These are phyloP conservation scores for Calonectria montana DNA, from an alignment of 2,329 filamentous ascomycete genomes.

Conservation along the genomic window DNA sequence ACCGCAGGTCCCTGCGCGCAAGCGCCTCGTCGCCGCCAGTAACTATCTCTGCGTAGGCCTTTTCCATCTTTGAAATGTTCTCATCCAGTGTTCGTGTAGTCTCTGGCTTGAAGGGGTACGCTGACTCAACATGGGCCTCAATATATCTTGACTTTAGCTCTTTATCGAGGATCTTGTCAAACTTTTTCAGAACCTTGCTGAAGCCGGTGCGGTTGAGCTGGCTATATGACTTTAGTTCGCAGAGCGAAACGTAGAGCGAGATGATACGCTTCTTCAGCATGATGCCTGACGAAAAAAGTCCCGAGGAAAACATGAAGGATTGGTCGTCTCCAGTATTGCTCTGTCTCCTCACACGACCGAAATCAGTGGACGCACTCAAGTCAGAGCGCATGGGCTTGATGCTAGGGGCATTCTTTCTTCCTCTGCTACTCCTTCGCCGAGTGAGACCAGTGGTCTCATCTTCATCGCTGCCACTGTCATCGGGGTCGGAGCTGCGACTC, in stretches of 20 bases:
- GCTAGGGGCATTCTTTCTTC: conserved; percentile 53
- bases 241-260: conserved; percentile 88
- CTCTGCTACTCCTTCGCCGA: conserved; percentile 54
- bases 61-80: conserved; percentile 80
- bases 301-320: conserved; percentile 72
- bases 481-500: conserved; percentile 64
- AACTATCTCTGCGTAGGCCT: conserved; percentile 82
- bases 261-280: conserved; percentile 94
- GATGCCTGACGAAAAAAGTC: conserved; percentile 74
- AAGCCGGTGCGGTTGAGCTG: conserved; percentile 98
- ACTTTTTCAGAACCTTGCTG: conserved; percentile 96
- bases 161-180: conserved; percentile 93
- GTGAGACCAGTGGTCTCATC: conserved; percentile 68
- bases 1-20: conserved; percentile 85
- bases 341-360: conserved; percentile 67
- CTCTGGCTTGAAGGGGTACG: conserved; percentile 82
- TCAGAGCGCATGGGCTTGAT: conserved; percentile 58
- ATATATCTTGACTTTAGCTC: conserved; percentile 84
- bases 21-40: conserved; percentile 82
- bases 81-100: conserved; percentile 79
- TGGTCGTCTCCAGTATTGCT: conserved; percentile 82
- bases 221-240: conserved; percentile 94
- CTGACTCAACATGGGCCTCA: conserved; percentile 76
- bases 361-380: conserved; percentile 71
- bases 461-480: conserved; percentile 74